These are phyloP conservation scores for Candida suzukii DNA, from an alignment of 805 yeast species.

Conservation along the genomic window DNA sequence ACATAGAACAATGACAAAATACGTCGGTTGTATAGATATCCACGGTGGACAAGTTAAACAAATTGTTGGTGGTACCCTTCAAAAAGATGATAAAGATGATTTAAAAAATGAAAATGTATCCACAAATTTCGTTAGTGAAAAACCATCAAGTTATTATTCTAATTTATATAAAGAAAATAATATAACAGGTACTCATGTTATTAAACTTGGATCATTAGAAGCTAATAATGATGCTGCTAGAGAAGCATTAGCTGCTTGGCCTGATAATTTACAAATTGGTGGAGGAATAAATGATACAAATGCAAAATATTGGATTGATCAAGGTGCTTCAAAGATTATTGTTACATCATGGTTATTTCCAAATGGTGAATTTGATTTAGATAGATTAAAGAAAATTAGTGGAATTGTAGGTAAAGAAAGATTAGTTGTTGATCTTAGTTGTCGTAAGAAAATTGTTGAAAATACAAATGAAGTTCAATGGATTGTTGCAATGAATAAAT, in stretches of 20 bases:
- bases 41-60: constrained; percentile 95
- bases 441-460: constrained; percentile 40
- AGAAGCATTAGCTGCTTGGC: constrained; percentile 72
- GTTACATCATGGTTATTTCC: constrained; percentile 90
- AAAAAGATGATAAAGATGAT: constrained; percentile 40
- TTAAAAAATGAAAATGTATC: constrained; percentile 32
- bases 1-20: constrained; percentile 82
- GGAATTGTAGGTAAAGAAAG: constrained; percentile 52
- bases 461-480: constrained; percentile 37
- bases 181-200: constrained; percentile 82
- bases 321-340: constrained; percentile 81
- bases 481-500: constrained; percentile 96
- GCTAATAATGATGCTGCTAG: constrained; percentile 79
- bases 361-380: constrained; percentile 42
- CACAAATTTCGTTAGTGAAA: constrained; percentile 74
- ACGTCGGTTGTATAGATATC: constrained; percentile 92
- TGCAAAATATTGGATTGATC: constrained; percentile 70
- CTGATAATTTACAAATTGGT: constrained; percentile 71
- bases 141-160: constrained; percentile 73
- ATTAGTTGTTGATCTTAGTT: constrained; percentile 86
- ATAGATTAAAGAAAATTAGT: constrained; percentile 45
- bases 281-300: constrained; percentile 82
- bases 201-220: constrained; percentile 73
- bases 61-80: constrained; percentile 89
- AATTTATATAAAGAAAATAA: constrained; percentile 50